Evolutionary conservation across 2,329 filamentous ascomycete species (phyloP).

Genomic region (Pleomassaria siparia): DNA sequence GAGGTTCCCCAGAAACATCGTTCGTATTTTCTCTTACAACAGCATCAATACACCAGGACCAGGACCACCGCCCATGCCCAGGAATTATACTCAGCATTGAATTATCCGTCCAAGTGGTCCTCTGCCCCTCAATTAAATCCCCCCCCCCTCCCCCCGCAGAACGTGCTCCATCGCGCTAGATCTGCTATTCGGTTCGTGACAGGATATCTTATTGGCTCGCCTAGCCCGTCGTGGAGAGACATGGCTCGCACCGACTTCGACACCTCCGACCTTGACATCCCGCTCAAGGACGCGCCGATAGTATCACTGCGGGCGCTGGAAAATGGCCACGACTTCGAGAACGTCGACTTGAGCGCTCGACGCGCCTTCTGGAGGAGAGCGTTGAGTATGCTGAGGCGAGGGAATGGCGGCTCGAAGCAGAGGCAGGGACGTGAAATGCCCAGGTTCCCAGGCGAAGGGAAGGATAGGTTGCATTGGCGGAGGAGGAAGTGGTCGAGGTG

Average conservation of each 20-base stretch:
- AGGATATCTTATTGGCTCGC: slow-evolving; percentile 13
- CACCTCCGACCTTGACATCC: slow-evolving; percentile 18
- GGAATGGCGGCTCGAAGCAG: slow-evolving; percentile 16
- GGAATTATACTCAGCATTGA: background rate
- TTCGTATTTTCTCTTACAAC: too few species aligned
- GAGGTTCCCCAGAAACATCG: too few species aligned
- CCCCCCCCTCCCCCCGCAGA: background rate
- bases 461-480: slow-evolving; percentile 10
- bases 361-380: slow-evolving; percentile 28
- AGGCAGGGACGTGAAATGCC: slow-evolving; percentile 14
- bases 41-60: too few species aligned
- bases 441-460: slow-evolving; percentile 19
- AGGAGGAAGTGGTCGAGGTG: slow-evolving; percentile 8
- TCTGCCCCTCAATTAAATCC: background rate
- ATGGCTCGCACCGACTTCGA: slow-evolving; percentile 11
- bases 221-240: slow-evolving; percentile 15
- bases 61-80: background rate
- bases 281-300: slow-evolving; percentile 12
- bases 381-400: slow-evolving; percentile 28
- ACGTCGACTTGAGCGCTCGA: slow-evolving; percentile 11
- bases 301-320: slow-evolving; percentile 25
- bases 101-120: background rate
- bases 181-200: slow-evolving; percentile 8
- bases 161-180: slow-evolving; percentile 1
- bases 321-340: slow-evolving; percentile 27